Evolutionary conservation across 1,139 yeast species (phyloP).

Genomic region (Hyphopichia fennica): DNA sequence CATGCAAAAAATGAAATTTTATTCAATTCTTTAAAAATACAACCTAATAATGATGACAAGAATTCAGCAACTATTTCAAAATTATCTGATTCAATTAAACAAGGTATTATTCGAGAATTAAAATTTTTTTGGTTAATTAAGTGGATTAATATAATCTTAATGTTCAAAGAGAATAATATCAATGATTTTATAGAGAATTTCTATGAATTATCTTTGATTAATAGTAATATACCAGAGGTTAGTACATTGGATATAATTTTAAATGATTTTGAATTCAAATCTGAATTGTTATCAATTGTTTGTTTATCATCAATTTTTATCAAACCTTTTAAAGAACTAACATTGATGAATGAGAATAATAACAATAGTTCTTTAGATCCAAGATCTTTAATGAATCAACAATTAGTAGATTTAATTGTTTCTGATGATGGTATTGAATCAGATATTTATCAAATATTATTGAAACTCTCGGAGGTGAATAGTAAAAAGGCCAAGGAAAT

Average conservation of each 20-base stretch:
- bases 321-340: slow-evolving; percentile 30
- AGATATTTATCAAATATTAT: slow-evolving; percentile 8
- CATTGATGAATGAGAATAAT: slow-evolving; percentile 13
- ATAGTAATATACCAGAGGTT: slow-evolving; percentile 6
- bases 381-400: slow-evolving; percentile 1
- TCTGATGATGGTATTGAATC: slow-evolving; percentile 12
- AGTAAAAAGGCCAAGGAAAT: slow-evolving; percentile 12
- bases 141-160: slow-evolving; percentile 21
- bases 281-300: slow-evolving; percentile 24
- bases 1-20: slow-evolving; percentile 22
- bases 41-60: not conserved
- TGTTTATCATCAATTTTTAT: slow-evolving; percentile 25
- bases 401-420: slow-evolving; percentile 6
- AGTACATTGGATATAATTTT: slow-evolving; percentile 7
- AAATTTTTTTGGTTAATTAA: slow-evolving; percentile 22
- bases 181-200: slow-evolving; percentile 25
- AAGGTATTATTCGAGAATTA: slow-evolving; percentile 13
- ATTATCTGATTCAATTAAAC: not conserved
- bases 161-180: slow-evolving; percentile 26
- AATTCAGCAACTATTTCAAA: not conserved
- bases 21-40: slow-evolving; percentile 6
- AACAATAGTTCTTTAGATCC: too few relatives aligned
- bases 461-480: slow-evolving; percentile 17
- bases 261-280: slow-evolving; percentile 12
- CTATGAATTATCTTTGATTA: slow-evolving; percentile 11